phyloP scores from a whole-genome alignment of 75 land plant genomes.

The Cryptomeria japonica region DNA sequence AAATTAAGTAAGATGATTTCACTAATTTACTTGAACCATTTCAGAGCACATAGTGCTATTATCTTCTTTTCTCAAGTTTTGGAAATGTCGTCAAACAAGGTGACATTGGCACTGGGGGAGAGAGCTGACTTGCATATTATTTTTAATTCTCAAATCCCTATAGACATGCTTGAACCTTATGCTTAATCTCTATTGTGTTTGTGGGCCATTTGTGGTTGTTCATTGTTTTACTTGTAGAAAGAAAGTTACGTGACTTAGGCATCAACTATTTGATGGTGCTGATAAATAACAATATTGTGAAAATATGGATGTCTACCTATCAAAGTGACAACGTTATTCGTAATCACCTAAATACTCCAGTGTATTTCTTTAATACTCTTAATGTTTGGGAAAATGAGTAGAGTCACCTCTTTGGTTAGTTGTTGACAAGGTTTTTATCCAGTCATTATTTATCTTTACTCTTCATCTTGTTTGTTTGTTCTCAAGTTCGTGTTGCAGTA shows the following conservation, averaged over 20 bases:
- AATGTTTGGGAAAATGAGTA: background rate
- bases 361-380: no score
- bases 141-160: background rate
- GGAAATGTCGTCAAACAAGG: background rate
- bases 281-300: background rate
- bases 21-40: no score
- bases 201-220: background rate
- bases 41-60: background rate
- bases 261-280: background rate
- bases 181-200: background rate
- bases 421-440: background rate
- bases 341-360: background rate
- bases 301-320: background rate
- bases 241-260: background rate
- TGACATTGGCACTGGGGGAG: background rate
- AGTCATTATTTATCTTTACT: background rate
- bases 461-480: background rate
- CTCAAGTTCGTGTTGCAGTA: background rate
- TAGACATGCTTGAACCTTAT: background rate
- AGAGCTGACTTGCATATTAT: background rate
- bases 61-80: background rate
- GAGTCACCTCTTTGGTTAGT: background rate
- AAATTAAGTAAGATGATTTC: no score
- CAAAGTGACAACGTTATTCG: background rate
- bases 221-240: background rate